Conservation (phyloP, 2,329 filamentous ascomycete genomes). For the Trichoderma sp. region DNA sequence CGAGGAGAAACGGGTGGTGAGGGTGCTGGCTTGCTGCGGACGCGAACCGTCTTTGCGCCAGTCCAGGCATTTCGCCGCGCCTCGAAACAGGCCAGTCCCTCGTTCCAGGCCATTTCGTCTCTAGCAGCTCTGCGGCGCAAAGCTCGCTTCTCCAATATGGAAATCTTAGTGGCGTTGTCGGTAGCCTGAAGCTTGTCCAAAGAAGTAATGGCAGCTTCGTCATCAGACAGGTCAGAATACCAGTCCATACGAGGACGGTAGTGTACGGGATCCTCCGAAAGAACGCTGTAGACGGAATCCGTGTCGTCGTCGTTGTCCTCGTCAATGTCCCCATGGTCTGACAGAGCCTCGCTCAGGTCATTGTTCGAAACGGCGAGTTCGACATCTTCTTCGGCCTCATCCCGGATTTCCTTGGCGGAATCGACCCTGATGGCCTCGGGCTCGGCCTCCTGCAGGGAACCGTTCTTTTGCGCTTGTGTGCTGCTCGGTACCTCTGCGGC, state of each 20-base stretch:
- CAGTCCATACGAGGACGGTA: slow-evolving; percentile 58
- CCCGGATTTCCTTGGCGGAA: slow-evolving; percentile 32
- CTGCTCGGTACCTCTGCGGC: not conserved
- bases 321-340: slow-evolving; percentile 43
- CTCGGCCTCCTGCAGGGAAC: not conserved
- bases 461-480: slow-evolving; percentile 12
- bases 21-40: slow-evolving; percentile 51
- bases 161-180: slow-evolving; percentile 46
- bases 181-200: slow-evolving; percentile 55
- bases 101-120: slow-evolving; percentile 75
- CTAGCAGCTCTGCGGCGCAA: slow-evolving; percentile 60
- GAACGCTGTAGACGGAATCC: slow-evolving; percentile 58
- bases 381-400: slow-evolving; percentile 42
- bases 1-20: slow-evolving; percentile 49
- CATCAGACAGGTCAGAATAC: slow-evolving; percentile 60
- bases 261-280: slow-evolving; percentile 57
- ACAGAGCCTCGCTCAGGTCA: slow-evolving; percentile 40
- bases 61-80: slow-evolving; percentile 83
- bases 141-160: slow-evolving; percentile 54
- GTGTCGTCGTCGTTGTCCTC: slow-evolving; percentile 48
- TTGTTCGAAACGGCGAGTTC: slow-evolving; percentile 44
- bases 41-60: slow-evolving; percentile 64
- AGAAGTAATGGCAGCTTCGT: slow-evolving; percentile 48
- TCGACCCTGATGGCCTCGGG: slow-evolving; percentile 16
- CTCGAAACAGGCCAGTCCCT: slow-evolving; percentile 78